Evolutionary conservation across 2,329 filamentous ascomycete species (phyloP).

Genomic region (Fusarium xylarioides): DNA sequence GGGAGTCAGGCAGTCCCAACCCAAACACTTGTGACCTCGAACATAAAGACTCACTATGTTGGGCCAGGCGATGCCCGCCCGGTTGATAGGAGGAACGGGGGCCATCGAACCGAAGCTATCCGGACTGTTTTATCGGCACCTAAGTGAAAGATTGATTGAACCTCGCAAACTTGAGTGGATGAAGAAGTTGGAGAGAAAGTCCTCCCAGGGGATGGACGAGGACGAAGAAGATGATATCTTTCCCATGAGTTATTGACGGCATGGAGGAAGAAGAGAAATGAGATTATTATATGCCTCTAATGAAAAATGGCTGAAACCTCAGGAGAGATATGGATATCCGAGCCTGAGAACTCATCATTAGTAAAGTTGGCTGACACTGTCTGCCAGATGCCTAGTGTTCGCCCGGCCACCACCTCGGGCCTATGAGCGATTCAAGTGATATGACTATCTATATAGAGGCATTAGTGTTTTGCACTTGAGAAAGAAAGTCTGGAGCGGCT

Average conservation of each 20-base stretch:
- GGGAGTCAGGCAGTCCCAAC: conserved; percentile 53
- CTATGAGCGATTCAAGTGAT: background rate
- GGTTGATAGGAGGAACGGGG: background rate
- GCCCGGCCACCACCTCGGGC: background rate
- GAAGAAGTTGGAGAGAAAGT: background rate
- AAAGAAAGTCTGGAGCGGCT: background rate
- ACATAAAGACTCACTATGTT: background rate
- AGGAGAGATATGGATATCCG: too few relatives aligned
- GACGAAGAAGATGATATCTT: background rate
- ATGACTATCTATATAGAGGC: background rate
- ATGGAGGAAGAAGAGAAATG: background rate
- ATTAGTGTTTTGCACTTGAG: background rate
- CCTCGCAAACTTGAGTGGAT: background rate
- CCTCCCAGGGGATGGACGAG: background rate
- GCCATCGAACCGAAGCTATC: background rate
- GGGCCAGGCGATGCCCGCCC: background rate
- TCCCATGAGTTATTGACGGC: background rate
- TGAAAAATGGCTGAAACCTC: background rate
- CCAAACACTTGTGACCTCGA: conserved; percentile 37
- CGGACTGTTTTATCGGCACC: background rate
- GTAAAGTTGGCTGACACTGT: conserved; percentile 11
- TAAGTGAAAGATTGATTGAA: background rate
- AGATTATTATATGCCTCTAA: background rate
- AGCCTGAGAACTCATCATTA: background rate
- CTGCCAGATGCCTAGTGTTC: conserved; percentile 15